Evolutionary conservation across 2,329 filamentous ascomycete genomes (phyloP).

Genomic region (Cladosporium halotolerans): DNA sequence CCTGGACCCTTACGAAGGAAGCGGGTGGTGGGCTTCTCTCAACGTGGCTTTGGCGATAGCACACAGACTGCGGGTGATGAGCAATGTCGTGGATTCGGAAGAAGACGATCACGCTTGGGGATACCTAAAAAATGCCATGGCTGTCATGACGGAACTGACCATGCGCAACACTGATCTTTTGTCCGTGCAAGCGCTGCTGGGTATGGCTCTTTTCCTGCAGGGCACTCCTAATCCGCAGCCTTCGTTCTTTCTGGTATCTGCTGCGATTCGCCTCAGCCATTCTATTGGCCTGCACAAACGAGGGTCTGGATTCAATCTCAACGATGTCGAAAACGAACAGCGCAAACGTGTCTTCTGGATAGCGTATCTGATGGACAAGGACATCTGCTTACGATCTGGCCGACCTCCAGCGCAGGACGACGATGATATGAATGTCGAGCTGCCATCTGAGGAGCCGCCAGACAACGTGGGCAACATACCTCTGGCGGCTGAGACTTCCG

Average conservation of each 20-base stretch:
- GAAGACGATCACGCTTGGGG: constrained; percentile 94
- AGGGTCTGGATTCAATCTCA: constrained; percentile 86
- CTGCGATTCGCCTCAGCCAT: constrained; percentile 83
- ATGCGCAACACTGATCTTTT: constrained; percentile 94
- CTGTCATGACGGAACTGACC: constrained; percentile 82
- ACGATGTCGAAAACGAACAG: constrained; percentile 90
- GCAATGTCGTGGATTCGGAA: constrained; percentile 80
- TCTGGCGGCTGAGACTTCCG: constrained; percentile 49
- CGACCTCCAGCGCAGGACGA: constrained; percentile 67
- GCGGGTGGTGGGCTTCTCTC: constrained; percentile 96
- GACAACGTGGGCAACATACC: constrained; percentile 96
- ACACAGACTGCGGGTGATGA: constrained; percentile 89
- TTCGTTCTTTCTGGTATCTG: constrained; percentile 82
- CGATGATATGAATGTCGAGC: constrained; percentile 89
- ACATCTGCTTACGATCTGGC: constrained; percentile 67
- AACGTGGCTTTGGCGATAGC: constrained; percentile 93
- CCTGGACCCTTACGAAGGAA: constrained; percentile 83
- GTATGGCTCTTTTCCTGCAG: constrained; percentile 90
- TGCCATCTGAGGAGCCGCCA: constrained; percentile 81
- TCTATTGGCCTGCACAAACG: constrained; percentile 94
- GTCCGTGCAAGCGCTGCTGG: constrained; percentile 87
- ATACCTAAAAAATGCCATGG: constrained; percentile 94
- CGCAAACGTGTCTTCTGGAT: constrained; percentile 74
- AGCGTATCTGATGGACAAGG: constrained; percentile 66
- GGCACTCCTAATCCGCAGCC: constrained; percentile 96